These are phyloP conservation scores for Pochonia chlamydosporia DNA, from an alignment of 2,329 filamentous ascomycete species.

Conservation along the genomic window DNA sequence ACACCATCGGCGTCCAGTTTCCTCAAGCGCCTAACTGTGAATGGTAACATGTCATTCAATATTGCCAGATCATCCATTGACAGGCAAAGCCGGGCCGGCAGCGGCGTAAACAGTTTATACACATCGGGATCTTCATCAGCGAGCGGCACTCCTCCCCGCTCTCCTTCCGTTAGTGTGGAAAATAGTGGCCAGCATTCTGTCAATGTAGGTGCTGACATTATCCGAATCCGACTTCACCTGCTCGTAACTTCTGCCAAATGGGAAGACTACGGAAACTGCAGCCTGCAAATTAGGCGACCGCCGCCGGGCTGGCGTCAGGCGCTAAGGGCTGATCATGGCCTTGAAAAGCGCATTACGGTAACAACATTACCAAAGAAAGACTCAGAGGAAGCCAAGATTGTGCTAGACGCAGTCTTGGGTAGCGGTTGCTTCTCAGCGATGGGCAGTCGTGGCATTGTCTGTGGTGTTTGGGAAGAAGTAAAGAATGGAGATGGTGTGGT, in stretches of 20 bases:
- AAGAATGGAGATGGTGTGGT: conserved; percentile 55
- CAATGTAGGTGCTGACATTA: conserved; percentile 61
- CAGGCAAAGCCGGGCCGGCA: conserved; percentile 43
- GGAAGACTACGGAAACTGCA: conserved; percentile 84
- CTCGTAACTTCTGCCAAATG: conserved; percentile 74
- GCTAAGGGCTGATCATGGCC: conserved; percentile 54
- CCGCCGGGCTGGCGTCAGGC: conserved; percentile 55
- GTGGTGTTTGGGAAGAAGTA: conserved; percentile 79
- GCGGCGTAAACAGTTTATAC: conserved; percentile 55
- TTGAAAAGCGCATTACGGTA: conserved; percentile 83
- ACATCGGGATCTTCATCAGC: conserved; percentile 50
- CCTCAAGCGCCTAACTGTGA: conserved; percentile 68
- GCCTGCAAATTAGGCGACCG: conserved; percentile 76
- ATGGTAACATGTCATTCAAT: conserved; percentile 69
- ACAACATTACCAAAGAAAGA: conserved; percentile 61
- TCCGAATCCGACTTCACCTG: conserved; percentile 81
- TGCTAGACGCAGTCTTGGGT: conserved; percentile 79
- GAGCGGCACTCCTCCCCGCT: conserved; percentile 44
- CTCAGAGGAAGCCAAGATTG: conserved; percentile 49
- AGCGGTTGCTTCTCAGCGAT: conserved; percentile 81
- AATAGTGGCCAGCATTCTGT: conserved; percentile 47
- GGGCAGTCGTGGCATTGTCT: conserved; percentile 78
- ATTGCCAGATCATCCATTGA: conserved; percentile 73
- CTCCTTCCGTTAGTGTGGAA: conserved; percentile 51
- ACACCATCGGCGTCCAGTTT: conserved; percentile 71